A percentile compares a stretch with the other conserved stretches of the same genome.
Conservation (phyloP, 2,329 filamentous ascomycete species). For the Nothomitra cinnamomea region DNA sequence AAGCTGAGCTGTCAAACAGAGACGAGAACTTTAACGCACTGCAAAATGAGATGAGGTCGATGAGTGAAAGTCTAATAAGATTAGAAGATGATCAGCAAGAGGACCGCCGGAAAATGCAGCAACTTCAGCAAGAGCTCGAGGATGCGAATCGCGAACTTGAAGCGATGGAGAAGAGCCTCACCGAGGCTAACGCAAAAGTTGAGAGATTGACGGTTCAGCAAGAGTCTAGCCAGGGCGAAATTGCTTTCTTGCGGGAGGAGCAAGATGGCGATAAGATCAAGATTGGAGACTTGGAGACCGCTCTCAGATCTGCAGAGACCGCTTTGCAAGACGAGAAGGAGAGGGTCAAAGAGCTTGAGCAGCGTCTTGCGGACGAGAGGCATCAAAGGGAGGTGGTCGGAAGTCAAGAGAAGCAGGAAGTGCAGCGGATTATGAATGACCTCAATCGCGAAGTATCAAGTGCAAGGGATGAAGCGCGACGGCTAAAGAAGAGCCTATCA, state of each 20-base stretch:
- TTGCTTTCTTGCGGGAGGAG: conserved; percentile 88
- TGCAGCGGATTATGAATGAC: conserved; percentile 83
- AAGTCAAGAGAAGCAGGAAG: conserved; percentile 81
- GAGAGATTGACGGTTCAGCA: conserved; percentile 79
- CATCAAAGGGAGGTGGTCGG: conserved; percentile 76
- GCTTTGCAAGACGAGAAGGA: conserved; percentile 74
- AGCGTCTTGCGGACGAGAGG: conserved; percentile 58
- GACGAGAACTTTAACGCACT: conserved; percentile 82
- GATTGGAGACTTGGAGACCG: conserved; percentile 82
- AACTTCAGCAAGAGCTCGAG: conserved; percentile 65
- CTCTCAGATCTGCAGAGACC: conserved; percentile 62
- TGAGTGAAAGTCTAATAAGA: conserved; percentile 71
- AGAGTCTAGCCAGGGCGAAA: conserved; percentile 83
- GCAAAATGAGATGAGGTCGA: conserved; percentile 81
- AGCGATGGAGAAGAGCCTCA: conserved; percentile 64
- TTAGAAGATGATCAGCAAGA: conserved; percentile 79
- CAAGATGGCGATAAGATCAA: conserved; percentile 96
- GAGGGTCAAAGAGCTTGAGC: conserved; percentile 49
- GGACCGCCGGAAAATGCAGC: conserved; percentile 61
- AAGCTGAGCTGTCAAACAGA: conserved; percentile 55
- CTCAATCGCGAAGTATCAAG: conserved; percentile 69
- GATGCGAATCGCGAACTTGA: conserved; percentile 80
- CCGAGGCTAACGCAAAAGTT: conserved; percentile 74
- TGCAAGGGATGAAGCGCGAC: conserved; percentile 72
- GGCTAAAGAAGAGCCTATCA: conserved; percentile 65